Conservation (phyloP, 1,284 basidiomycete species). For the Cutaneotrichosporon mucoides region DNA sequence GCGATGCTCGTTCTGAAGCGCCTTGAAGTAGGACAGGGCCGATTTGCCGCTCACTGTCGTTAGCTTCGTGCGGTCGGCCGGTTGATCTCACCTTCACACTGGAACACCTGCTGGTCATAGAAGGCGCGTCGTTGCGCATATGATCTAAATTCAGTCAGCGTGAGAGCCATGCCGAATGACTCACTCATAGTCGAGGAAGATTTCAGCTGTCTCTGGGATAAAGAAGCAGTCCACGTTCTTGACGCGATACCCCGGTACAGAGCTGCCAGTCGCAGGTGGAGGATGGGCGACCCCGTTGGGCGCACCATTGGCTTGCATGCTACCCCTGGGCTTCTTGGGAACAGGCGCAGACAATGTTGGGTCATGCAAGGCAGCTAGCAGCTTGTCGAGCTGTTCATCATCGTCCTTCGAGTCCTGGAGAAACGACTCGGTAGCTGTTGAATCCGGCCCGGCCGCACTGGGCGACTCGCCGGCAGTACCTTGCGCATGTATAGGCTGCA, state of each 20-base stretch:
- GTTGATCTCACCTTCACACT: conserved; percentile 43
- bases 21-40: conserved; percentile 88
- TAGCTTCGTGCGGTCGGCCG: neutral
- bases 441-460: conserved; percentile 4
- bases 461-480: conserved; percentile 1
- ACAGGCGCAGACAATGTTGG: conserved; percentile 8
- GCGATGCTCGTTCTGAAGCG: conserved; percentile 80
- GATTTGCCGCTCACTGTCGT: conserved; percentile 80
- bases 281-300: neutral
- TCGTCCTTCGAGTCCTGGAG: conserved; percentile 40
- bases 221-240: conserved; percentile 67
- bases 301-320: conserved; percentile 14
- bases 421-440: neutral
- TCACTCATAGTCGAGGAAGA: conserved; percentile 90
- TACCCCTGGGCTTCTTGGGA: neutral
- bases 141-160: conserved; percentile 56
- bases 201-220: conserved; percentile 86
- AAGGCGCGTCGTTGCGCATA: conserved; percentile 89
- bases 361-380: conserved; percentile 26
- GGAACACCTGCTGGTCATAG: conserved; percentile 68
- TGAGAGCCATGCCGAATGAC: conserved; percentile 38
- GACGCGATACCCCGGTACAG: conserved; percentile 15
- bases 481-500: conserved; percentile 13
- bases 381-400: conserved; percentile 39
- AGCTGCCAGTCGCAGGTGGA: neutral